Percentiles rank a stretch among this genome's conserved stretches.
Evolutionary conservation across 2,329 filamentous ascomycete species (phyloP).

Genomic region (Aspergillus sp.): DNA sequence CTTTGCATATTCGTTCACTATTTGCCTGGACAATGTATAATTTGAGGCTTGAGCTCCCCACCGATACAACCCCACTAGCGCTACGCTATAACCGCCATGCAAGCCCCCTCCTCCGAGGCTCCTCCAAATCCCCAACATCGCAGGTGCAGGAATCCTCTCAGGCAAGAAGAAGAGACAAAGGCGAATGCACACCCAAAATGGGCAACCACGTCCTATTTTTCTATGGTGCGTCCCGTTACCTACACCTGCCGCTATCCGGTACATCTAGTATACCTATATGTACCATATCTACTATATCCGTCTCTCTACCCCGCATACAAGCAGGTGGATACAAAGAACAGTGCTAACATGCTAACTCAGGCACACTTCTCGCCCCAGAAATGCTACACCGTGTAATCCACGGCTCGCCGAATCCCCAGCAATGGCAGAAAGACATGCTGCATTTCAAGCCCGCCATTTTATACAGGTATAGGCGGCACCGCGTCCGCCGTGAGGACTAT

Average conservation of each 20-base stretch:
- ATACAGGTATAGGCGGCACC: conserved; percentile 70
- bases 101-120: too few relatives aligned
- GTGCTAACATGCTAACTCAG: conserved; percentile 31
- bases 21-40: neutral
- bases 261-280: neutral
- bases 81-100: too few relatives aligned
- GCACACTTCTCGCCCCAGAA: conserved; percentile 78
- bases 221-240: conserved; percentile 54
- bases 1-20: neutral
- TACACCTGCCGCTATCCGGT: neutral
- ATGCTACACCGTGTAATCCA: conserved; percentile 87
- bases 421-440: conserved; percentile 58
- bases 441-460: conserved; percentile 77
- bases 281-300: neutral
- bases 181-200: conserved; percentile 35
- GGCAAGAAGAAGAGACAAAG: neutral
- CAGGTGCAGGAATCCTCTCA: neutral
- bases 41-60: too few relatives aligned
- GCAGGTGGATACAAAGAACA: neutral
- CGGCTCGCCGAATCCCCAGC: conserved; percentile 57
- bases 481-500: conserved; percentile 74
- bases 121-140: neutral
- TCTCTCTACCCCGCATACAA: neutral
- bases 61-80: too few relatives aligned
- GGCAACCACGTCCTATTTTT: conserved; percentile 64